phyloP scores from a whole-genome alignment of 306 rosid genomes.

The Senna siamea region DNA sequence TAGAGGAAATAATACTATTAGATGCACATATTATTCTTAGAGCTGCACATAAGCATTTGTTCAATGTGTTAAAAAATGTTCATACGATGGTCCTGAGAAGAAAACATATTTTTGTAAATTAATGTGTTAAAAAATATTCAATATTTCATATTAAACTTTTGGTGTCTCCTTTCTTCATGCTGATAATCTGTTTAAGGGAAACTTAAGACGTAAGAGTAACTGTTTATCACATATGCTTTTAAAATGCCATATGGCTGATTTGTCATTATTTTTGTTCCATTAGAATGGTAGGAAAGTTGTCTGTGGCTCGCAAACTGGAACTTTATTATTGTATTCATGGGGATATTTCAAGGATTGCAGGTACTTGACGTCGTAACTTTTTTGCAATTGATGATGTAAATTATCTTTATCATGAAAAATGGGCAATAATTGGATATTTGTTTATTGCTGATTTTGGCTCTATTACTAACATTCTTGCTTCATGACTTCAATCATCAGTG shows the following conservation, averaged over 20 bases:
- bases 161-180: neutral
- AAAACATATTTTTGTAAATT: neutral
- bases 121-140: neutral
- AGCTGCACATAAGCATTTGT: neutral
- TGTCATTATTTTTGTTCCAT: constrained; percentile 18
- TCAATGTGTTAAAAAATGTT: neutral
- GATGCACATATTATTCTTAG: neutral
- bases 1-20: neutral
- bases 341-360: constrained; percentile 93
- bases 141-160: neutral
- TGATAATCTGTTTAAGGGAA: neutral
- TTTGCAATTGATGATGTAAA: constrained; percentile 17
- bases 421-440: neutral
- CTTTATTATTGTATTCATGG: constrained; percentile 81
- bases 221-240: neutral
- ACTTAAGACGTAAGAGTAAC: neutral
- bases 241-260: constrained; percentile 1
- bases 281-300: constrained; percentile 90
- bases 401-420: constrained; percentile 1
- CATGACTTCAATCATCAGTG: constrained; percentile 56
- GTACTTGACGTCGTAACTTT: constrained; percentile 42
- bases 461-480: constrained; percentile 12
- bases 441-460: constrained; percentile 11
- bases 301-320: constrained; percentile 85
- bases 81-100: neutral